Conservation (phyloP, 371 early-diverging fungal species). For the Conidiobolus incongruus region DNA sequence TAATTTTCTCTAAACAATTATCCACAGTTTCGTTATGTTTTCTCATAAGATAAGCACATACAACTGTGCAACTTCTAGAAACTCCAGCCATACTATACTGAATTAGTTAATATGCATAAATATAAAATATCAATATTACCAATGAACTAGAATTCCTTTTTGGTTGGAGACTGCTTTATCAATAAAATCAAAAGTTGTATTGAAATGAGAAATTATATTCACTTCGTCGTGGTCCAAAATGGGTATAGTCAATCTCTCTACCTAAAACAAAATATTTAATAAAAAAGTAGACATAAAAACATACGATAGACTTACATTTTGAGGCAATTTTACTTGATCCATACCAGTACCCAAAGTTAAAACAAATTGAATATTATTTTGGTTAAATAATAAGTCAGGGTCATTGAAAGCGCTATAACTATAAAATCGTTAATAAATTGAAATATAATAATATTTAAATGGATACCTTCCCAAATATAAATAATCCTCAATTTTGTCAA, state of each 20-base stretch:
- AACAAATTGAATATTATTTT: neutral
- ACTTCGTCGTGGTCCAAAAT: conserved; percentile 35
- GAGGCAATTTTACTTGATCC: neutral
- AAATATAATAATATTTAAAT: neutral
- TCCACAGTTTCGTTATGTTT: conserved; percentile 13
- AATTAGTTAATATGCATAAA: conserved; percentile 6
- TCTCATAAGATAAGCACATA: conserved; percentile 47
- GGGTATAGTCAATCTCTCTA: conserved; percentile 25
- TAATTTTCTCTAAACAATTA: conserved; percentile 25
- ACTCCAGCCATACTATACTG: conserved; percentile 22
- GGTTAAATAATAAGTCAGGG: neutral
- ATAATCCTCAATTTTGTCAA: neutral
- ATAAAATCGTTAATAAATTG: neutral
- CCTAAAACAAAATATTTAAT: conserved; percentile 1
- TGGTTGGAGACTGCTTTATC: conserved; percentile 14
- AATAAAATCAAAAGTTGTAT: conserved; percentile 33
- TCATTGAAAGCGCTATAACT: conserved; percentile 2
- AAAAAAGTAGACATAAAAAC: neutral
- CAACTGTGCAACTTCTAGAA: conserved; percentile 27
- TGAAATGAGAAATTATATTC: conserved; percentile 46
- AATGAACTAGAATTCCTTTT: conserved; percentile 42
- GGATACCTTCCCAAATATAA: conserved; percentile 3
- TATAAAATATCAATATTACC: conserved; percentile 20
- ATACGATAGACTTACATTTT: neutral
- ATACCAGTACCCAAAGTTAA: conserved; percentile 2